Evolutionary conservation across 2,329 filamentous ascomycete genomes (phyloP), one percentile per base, ranked within the genome.

Genomic region (Onygena corvina): DNA sequence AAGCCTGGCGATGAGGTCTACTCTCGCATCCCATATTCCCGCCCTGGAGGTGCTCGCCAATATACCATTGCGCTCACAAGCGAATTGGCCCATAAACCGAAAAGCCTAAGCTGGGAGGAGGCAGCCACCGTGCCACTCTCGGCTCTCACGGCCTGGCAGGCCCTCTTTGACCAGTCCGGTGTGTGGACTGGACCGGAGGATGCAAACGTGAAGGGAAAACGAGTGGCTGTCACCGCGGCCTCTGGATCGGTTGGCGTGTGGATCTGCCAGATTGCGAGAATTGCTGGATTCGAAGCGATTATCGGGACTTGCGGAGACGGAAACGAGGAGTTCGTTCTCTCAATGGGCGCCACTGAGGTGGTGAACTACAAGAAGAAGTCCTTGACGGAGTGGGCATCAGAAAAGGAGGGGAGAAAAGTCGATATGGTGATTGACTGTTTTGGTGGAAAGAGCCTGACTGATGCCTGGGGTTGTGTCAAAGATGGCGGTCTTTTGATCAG

Each of bases 391-490:
- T 73, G 67, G 68, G 59, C 59, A 9, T 47, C 55, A 29, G 54
- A 58, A 36, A 55, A 60, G 4, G 40, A 50, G 27, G 42, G 25
- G 1, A 56, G 56, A 4, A 61, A 63, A 48, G 67, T 71, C 20
- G 70, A 74, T 56, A 47, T 73, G 3, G 65, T 72, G 9, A 51
- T 74, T 48, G 71, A 74, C 57, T 68, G 63, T 45, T 60, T 70
- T 31, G 72, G 72, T 5, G 62, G 68, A 8, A 59, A 60, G 49
- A 61, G 65, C 2, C 56, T 72, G 6, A 57, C 58, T n/a, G 67
- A 70, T 56, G 64, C 66, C 0, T 73, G 70, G 71, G 68, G 61
- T 54, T 57, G 56, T 46, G 61, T 67, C 1, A 67, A 64, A 50
- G 60, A 65, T 23, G 57, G 55, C 2, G 68, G 69, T 0, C 57